Evolutionary conservation across 2,329 filamentous ascomycete species (phyloP), one percentile per base, ranked within the genome.

Genomic region (Byssothecium circinans): DNA sequence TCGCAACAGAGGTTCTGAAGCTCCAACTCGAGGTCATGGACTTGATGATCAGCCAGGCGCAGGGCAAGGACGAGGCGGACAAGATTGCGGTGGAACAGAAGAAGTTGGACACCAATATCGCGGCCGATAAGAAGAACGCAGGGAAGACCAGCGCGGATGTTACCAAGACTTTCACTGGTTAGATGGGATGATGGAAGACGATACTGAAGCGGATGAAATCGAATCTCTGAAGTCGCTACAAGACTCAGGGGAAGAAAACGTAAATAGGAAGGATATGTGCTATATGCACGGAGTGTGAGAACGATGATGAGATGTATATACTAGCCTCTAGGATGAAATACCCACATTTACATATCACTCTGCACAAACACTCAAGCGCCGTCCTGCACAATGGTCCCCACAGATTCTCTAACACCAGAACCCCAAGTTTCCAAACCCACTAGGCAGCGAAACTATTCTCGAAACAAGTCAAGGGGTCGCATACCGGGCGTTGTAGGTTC

Each of bases 51-150:
- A 61, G 78, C 56, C 67, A 72, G 53, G 78, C 78, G 2, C 73
- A 79, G 62, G 78, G 79, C n/a, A 71, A 72, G 42, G 68, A 73
- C 52, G 72, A 71, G 45, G 54, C 68, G 38, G 69, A 48, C 38
- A 68, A 77, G 61, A 70, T 80, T 39, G 69, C 72, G 19, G 57
- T 60, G 23, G 73, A 81, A 69, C 63, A 70, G 61, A 75, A 62
- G 50, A 81, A 81, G 71, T 69, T 81, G 48, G 66, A 75, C 55
- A 79, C 66, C 38, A 81, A 81, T 62, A 69, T 81, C 45, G 62
- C 68, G 27, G 64, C 72, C 45, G 78, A 81, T 45, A 67, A 70
- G 52, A 71, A 67, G 22, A 72, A 73, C 43, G 74, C 75, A 4
- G 78, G 79, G 14, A 68, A 76, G 25, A 49, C 64, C 4, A 76